Evolutionary conservation across 2,329 filamentous ascomycete genomes (phyloP).

Genomic region (Arthroderma uncinatum): DNA sequence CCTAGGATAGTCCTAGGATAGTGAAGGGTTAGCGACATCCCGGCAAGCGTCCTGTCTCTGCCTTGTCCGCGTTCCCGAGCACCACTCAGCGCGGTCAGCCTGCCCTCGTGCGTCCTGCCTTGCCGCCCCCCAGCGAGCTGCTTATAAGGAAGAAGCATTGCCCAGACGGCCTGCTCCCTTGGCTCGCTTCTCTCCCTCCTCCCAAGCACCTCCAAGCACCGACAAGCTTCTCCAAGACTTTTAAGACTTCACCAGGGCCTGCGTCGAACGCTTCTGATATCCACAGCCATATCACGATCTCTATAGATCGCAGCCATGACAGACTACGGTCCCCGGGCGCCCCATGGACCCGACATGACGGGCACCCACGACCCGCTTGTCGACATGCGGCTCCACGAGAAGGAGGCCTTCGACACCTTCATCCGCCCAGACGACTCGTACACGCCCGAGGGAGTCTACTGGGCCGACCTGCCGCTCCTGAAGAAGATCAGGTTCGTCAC

Average conservation of each 20-base stretch:
- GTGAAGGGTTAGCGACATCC: no score
- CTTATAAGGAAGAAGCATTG: conserved; percentile 2
- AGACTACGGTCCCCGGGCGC: conserved; percentile 32
- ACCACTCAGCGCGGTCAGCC: neutral
- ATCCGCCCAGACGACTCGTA: conserved; percentile 85
- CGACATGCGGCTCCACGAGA: conserved; percentile 48
- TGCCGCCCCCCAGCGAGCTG: neutral
- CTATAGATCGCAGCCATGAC: conserved; percentile 24
- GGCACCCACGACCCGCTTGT: conserved; percentile 35
- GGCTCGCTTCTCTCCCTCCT: neutral
- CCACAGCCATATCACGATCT: neutral
- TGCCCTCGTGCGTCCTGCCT: neutral
- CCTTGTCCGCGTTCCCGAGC: neutral
- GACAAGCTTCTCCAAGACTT: neutral
- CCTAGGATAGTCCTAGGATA: no score
- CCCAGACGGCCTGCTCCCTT: neutral
- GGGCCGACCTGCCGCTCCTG: conserved; percentile 68
- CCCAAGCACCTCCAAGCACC: neutral
- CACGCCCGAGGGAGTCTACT: conserved; percentile 72
- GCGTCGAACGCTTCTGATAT: no score
- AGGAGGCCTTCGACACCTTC: conserved; percentile 60
- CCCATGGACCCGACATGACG: conserved; percentile 39
- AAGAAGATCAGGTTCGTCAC: conserved; percentile 66
- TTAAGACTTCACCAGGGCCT: neutral
- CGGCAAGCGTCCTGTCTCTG: neutral